Evolutionary conservation across 345 rosid genomes (phyloP).

Genomic region (Ailanthus altissimus): DNA sequence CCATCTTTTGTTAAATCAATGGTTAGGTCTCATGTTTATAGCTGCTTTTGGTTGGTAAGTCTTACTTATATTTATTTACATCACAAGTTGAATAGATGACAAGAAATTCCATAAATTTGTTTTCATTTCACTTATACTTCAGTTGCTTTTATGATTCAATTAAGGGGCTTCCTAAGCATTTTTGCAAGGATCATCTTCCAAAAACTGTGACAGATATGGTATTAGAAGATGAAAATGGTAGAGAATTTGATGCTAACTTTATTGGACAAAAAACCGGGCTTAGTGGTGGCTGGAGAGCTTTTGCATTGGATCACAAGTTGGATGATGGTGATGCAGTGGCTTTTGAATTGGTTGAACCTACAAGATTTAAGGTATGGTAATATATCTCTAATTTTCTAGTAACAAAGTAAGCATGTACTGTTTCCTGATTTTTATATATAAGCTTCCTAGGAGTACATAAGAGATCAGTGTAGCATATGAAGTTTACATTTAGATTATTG

Average conservation of each 20-base stretch:
- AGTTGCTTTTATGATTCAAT: not conserved
- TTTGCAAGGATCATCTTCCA: conserved; percentile 43
- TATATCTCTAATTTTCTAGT: not conserved
- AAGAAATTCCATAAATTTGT: not conserved
- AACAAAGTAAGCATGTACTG: not conserved
- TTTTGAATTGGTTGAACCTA: conserved; percentile 39
- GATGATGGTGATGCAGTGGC: conserved; percentile 52
- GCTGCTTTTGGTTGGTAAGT: conserved; percentile 76
- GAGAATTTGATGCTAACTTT: conserved; percentile 33
- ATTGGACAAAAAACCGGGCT: conserved; percentile 37
- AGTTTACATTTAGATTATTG: not conserved
- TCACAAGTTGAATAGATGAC: not conserved
- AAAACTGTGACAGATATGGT: conserved; percentile 24
- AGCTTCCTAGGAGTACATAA: not conserved
- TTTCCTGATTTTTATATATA: not conserved
- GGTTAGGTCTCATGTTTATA: conserved; percentile 75
- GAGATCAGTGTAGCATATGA: not conserved
- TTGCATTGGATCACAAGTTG: conserved; percentile 47
- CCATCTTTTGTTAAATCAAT: conserved; percentile 66
- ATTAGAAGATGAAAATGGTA: conserved; percentile 42
- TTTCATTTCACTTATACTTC: not conserved
- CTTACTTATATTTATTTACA: not conserved
- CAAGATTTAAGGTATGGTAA: conserved; percentile 38
- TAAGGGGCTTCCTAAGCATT: conserved; percentile 47
- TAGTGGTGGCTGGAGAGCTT: conserved; percentile 60